phyloP scores from a whole-genome alignment of 2,329 filamentous ascomycete genomes.

The Monosporascus sp. region DNA sequence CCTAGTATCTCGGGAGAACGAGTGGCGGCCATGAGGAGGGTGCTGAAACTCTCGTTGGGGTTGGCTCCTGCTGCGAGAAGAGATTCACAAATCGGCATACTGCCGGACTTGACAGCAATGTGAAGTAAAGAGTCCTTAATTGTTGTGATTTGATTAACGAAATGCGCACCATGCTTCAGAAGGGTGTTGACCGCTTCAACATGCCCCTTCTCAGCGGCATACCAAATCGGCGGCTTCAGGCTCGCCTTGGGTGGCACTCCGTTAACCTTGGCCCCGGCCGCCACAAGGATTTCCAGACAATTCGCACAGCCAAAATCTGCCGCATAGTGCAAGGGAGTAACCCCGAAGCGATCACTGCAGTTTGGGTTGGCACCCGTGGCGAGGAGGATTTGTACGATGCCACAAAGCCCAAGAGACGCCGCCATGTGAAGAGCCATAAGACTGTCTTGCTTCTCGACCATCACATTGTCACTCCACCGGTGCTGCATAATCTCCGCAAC shows the following conservation, averaged over 20 bases:
- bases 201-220: slow-evolving; percentile 6
- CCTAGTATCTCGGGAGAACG: slow-evolving; percentile 2
- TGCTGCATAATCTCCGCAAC: slow-evolving; percentile 8
- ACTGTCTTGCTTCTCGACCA: slow-evolving; percentile 7
- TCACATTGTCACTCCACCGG: slow-evolving; percentile 6
- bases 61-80: slow-evolving; percentile 4
- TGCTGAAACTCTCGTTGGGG: slow-evolving; percentile 2
- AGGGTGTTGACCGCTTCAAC: slow-evolving; percentile 1
- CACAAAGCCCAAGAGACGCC: slow-evolving; percentile 6
- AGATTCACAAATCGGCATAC: slow-evolving; percentile 1
- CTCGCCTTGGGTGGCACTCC: slow-evolving; percentile 1
- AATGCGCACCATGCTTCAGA: slow-evolving; percentile 3
- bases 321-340: slow-evolving; percentile 9
- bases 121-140: slow-evolving; percentile 6
- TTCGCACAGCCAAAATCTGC: slow-evolving; percentile 8
- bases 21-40: not conserved
- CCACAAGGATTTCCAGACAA: slow-evolving; percentile 4
- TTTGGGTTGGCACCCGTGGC: slow-evolving; percentile 5
- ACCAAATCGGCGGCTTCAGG: slow-evolving; percentile 6
- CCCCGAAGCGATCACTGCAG: slow-evolving; percentile 1
- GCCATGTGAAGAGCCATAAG: slow-evolving; percentile 8
- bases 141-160: slow-evolving; percentile 2
- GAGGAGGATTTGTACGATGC: slow-evolving; percentile 6
- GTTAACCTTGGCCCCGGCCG: slow-evolving; percentile 3
- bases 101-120: slow-evolving; percentile 5